Base-by-base conservation (phyloP, 495 filamentous ascomycete genomes). In the Haplographium delicatum region DNA sequence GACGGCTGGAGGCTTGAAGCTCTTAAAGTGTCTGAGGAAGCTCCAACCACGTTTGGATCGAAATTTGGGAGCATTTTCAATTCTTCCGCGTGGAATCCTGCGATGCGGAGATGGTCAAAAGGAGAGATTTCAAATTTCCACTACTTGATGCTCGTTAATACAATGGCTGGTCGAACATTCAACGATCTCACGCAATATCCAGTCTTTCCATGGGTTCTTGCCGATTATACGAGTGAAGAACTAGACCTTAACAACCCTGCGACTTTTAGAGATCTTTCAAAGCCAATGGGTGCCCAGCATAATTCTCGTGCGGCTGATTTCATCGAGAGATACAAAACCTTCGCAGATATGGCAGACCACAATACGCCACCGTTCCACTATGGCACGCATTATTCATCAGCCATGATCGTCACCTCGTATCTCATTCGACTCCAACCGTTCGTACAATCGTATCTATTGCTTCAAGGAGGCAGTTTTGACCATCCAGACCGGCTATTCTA, bases 121-220 rank as follows among this genome's bases (percentile, higher is more conserved):
- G 94, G 93, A 5, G 94, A 97, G 59, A 88, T 96, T 7, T 97
- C 94, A 5, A 98, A 98, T 63, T 98, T 97, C 60, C 89, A 96
- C 65, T 98, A 98, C 65, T 77, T 98, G 23, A 97, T 98, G 94
- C 77, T 95, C 37, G 80, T 98, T 62, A 98, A 98, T 61, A 97
- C 94, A 5, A 88, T 97, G 76, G 93, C 93, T 16, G 93, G 93
- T 25, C 74, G 93, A 42, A 97, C 93, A 0, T 98, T 98, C 74
- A 98, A 98, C 61, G 93, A 98, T 64, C 71, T 98, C 8, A 98
- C 93, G 1, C 94, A 97, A 55, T 98, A 98, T 60, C 93, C 93
- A 0, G 93, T 98, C 18, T 98, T 98, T 60, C 93, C 93, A 9
- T 98, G 93, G 93, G 83, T 98, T 11, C 67, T 98, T 22, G 88